Conservation (phyloP, 441 rosid genomes). For the Gossypium schwendimanii region DNA sequence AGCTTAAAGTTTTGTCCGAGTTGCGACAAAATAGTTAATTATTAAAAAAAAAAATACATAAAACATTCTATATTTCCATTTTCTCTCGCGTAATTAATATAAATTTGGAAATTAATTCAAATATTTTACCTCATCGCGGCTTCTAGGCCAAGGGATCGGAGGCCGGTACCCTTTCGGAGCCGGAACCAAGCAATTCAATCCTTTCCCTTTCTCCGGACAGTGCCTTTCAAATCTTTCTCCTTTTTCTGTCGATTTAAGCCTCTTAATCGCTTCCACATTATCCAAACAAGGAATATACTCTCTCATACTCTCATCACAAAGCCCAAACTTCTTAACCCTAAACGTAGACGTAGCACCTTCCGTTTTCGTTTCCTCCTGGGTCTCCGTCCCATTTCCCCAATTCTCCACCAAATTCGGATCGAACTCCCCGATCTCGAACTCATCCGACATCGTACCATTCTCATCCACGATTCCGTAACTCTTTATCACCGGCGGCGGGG, state of each 20-base stretch:
- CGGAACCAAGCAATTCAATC: slow-evolving; percentile 75
- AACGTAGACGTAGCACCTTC: slow-evolving; percentile 19
- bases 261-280: slow-evolving; percentile 57
- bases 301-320: slow-evolving; percentile 54
- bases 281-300: slow-evolving; percentile 92
- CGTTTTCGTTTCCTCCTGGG: slow-evolving; percentile 17
- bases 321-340: slow-evolving; percentile 30
- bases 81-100: no score
- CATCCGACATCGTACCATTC: slow-evolving; percentile 74
- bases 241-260: slow-evolving; percentile 56
- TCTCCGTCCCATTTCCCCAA: slow-evolving; percentile 41
- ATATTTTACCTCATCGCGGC: slow-evolving; percentile 78
- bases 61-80: not conserved
- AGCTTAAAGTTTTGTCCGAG: not conserved
- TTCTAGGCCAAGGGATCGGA: slow-evolving; percentile 87
- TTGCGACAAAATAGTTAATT: not conserved
- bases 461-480: slow-evolving; percentile 69
- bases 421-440: slow-evolving; percentile 77
- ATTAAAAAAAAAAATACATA: not conserved
- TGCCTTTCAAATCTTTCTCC: slow-evolving; percentile 82
- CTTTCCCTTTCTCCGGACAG: slow-evolving; percentile 60
- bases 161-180: slow-evolving; percentile 58
- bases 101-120: not conserved
- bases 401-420: slow-evolving; percentile 53
- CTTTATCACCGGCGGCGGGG: slow-evolving; percentile 30